Evolutionary conservation across 257 asterid genomes (phyloP), one percentile per base, ranked within the genome.

Genomic region (Capsicum rhomboideum): DNA sequence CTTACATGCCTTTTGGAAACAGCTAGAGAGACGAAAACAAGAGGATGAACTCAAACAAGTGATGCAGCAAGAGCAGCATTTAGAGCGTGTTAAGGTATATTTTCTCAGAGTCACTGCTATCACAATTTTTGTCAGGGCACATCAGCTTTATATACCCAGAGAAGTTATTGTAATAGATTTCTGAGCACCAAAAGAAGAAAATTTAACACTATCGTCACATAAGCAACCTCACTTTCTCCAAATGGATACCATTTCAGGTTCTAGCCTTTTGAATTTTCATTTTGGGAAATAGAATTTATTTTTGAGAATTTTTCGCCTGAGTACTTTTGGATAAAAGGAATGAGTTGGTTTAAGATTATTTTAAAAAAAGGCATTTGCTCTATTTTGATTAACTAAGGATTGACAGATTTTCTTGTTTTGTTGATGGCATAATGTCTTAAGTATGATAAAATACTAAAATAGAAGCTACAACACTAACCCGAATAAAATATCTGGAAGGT

Each of bases 31-130:
- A 88, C 89, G 99, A 85, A 97, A 97, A 84, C 97, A 90, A 86
- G 99, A 97, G 91, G 99, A 97, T 69, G 99, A 97, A 78, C 87
- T 93, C 86, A 96, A 92, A 89, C 97, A 88, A 92, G 94, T 95
- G 84, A 93, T 90, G 95, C 98, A 95, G 85, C 98, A 95, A 84
- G 99, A 97, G 90, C 92, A 89, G 86, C 94, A 93, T 86, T 89
- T 97, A 87, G 93, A 90, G 90, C 98, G 98, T 78, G 84, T 91
- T 87, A 97, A 95, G 97, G 99, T 96, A 90, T 74, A 83, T 67
- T 58, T 71, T 84, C 10, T 50, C 40, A 2, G 67, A 23, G 61
- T 75, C 61, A 50, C 63, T 75, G 23, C 81, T 28, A 75, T 75
- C 58, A 16, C 44, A 26, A 23, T 49, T 26, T 42, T 50, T 49